These are phyloP conservation scores for Cryptococcus jaspeensis DNA, from an alignment of 1,284 basidiomycete species.

Conservation along the genomic window DNA sequence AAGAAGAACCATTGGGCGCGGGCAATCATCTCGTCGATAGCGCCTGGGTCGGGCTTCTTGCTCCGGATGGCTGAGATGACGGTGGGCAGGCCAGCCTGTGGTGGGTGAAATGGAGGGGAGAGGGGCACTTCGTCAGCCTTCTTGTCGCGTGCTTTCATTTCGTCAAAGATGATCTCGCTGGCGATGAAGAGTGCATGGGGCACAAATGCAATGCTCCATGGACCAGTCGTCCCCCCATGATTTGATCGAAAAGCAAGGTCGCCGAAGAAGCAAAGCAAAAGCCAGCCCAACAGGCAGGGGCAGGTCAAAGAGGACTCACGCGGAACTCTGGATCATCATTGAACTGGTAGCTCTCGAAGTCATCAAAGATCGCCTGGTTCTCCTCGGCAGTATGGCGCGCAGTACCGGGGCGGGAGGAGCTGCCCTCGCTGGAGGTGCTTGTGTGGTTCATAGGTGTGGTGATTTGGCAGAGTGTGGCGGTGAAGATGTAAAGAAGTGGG, in stretches of 20 bases:
- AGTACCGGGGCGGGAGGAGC: neutral
- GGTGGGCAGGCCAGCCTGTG: slow-evolving; percentile 39
- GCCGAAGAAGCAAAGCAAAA: neutral
- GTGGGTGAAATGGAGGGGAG: neutral
- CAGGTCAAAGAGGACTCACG: slow-evolving; percentile 31
- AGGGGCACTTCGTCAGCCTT: neutral
- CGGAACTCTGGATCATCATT: slow-evolving; percentile 38
- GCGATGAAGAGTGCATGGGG: too few relatives aligned
- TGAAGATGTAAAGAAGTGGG: too few relatives aligned
- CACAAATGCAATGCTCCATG: too few relatives aligned
- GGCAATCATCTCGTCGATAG: slow-evolving; percentile 44
- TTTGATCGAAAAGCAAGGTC: too few relatives aligned
- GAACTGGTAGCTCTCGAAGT: slow-evolving; percentile 42
- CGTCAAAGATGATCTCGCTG: neutral
- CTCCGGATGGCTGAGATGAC: slow-evolving; percentile 36
- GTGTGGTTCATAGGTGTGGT: neutral
- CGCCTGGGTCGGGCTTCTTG: slow-evolving; percentile 15
- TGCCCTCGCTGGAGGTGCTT: neutral
- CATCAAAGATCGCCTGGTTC: slow-evolving; percentile 19
- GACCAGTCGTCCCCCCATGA: neutral
- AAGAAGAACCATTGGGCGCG: slow-evolving; percentile 49
- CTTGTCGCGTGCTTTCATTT: neutral
- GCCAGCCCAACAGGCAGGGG: too few relatives aligned
- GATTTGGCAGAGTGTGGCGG: too few relatives aligned
- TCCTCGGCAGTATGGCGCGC: neutral